Evolutionary conservation across 2,329 filamentous ascomycete species (phyloP).

Genomic region (Macroventuria anomochaeta): DNA sequence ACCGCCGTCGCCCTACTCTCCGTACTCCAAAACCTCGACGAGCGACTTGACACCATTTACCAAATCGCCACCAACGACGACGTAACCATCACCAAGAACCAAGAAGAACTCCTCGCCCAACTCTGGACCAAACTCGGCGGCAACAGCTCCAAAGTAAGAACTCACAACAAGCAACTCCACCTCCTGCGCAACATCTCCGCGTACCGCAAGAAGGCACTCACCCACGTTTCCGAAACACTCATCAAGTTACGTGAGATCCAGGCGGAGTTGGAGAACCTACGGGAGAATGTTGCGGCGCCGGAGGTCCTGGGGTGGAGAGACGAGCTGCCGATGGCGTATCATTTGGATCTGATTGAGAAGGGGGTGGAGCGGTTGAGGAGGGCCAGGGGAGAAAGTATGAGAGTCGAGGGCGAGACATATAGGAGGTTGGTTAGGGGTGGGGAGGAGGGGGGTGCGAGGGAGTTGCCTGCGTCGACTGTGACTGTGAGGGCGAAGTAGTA

Average conservation of each 20-base stretch:
- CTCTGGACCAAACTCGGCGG: constrained; percentile 79
- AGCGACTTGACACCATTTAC: constrained; percentile 72
- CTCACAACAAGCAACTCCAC: constrained; percentile 67
- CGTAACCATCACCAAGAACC: constrained; percentile 62
- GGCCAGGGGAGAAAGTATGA: constrained; percentile 65
- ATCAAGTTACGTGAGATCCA: constrained; percentile 77
- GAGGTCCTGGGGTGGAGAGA: constrained; percentile 62
- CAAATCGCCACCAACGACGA: constrained; percentile 71
- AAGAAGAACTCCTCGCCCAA: constrained; percentile 70
- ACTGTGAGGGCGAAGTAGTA: constrained; percentile 18
- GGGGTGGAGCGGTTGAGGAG: constrained; percentile 74
- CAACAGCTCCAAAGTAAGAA: constrained; percentile 66
- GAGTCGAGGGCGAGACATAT: constrained; percentile 62
- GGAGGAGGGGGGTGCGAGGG: constrained; percentile 15
- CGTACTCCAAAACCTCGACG: constrained; percentile 71
- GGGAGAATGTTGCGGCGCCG: constrained; percentile 72
- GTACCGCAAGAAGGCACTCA: constrained; percentile 70
- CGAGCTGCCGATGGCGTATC: constrained; percentile 70
- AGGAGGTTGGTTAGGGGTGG: constrained; percentile 27
- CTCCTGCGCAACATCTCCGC: constrained; percentile 70
- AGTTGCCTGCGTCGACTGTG: constrained; percentile 25
- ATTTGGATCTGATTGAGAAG: constrained; percentile 76
- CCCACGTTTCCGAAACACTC: constrained; percentile 72
- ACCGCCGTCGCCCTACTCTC: constrained; percentile 73
- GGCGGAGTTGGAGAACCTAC: constrained; percentile 71